Conservation (phyloP, 495 filamentous ascomycete genomes). For the Aspergillus saccharolyticus region DNA sequence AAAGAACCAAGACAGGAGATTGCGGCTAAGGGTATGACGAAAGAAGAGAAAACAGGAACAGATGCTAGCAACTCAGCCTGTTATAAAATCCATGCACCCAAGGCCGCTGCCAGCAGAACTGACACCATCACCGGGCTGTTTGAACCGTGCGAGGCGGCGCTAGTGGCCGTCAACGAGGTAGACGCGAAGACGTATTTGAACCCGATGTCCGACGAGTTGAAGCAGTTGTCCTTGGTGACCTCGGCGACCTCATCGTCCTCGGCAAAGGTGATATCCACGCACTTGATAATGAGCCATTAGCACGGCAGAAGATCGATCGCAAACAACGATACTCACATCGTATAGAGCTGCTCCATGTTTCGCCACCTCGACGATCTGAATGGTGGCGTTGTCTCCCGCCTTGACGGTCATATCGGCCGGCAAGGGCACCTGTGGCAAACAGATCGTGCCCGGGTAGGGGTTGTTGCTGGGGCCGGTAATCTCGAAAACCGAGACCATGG, state of each 20-base stretch:
- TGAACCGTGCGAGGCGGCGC: neutral
- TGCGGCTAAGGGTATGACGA: neutral
- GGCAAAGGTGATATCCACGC: constrained; percentile 83
- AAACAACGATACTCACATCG: constrained; percentile 59
- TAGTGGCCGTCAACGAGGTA: constrained; percentile 38
- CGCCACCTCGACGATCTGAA: constrained; percentile 87
- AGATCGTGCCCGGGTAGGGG: constrained; percentile 81
- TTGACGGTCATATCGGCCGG: constrained; percentile 68
- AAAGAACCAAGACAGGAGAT: neutral
- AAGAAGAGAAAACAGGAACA: neutral
- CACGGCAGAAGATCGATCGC: neutral
- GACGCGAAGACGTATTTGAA: constrained; percentile 74
- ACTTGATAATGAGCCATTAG: constrained; percentile 48
- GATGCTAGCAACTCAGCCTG: neutral
- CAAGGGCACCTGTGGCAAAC: constrained; percentile 84
- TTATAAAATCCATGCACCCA: constrained; percentile 12
- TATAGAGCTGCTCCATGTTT: constrained; percentile 86
- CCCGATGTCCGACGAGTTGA: constrained; percentile 68
- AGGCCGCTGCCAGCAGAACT: constrained; percentile 18
- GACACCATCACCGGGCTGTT: constrained; percentile 18
- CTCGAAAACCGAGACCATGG: constrained; percentile 79
- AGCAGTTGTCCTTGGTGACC: constrained; percentile 77
- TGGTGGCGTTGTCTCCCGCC: constrained; percentile 84
- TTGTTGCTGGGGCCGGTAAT: constrained; percentile 77
- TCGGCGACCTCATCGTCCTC: constrained; percentile 65